phyloP scores from a whole-genome alignment of 1,284 basidiomycete species.

The Ustilago trichophora region DNA sequence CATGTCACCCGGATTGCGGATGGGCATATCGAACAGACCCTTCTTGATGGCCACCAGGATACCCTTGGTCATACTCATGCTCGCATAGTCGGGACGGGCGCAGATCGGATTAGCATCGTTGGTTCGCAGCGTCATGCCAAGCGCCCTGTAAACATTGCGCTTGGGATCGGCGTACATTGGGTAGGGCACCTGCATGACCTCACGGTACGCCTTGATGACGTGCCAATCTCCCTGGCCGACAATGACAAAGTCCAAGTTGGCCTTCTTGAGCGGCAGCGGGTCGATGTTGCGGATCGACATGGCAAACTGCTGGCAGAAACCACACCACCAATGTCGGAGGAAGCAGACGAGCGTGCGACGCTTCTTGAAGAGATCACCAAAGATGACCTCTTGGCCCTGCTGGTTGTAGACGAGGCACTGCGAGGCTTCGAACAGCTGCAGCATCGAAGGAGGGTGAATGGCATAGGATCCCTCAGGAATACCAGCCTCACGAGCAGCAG shows the following conservation, averaged over 20 bases:
- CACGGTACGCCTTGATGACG: constrained; percentile 77
- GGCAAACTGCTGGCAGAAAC: constrained; percentile 85
- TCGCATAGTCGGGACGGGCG: constrained; percentile 74
- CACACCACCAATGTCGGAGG: constrained; percentile 71
- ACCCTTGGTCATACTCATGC: constrained; percentile 74
- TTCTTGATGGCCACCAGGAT: constrained; percentile 75
- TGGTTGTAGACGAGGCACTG: constrained; percentile 75
- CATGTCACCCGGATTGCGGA: constrained; percentile 80
- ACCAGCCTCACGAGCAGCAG: constrained; percentile 39
- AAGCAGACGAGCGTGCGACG: constrained; percentile 75
- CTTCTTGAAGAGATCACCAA: constrained; percentile 77
- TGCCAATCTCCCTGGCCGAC: constrained; percentile 79
- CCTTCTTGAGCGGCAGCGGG: constrained; percentile 71
- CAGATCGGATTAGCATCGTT: constrained; percentile 70
- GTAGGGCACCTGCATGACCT: constrained; percentile 71
- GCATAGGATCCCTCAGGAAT: constrained; percentile 55
- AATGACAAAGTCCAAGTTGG: constrained; percentile 74
- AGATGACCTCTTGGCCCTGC: constrained; percentile 74
- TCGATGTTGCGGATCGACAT: constrained; percentile 73
- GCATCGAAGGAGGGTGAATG: constrained; percentile 55
- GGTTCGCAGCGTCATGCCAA: constrained; percentile 77
- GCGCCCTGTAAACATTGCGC: constrained; percentile 74
- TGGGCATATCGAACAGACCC: constrained; percentile 73
- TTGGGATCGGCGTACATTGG: constrained; percentile 80
- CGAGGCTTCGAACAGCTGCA: constrained; percentile 72